Conservation (phyloP, 495 filamentous ascomycete genomes). For the Wilcoxina mikolae region DNA sequence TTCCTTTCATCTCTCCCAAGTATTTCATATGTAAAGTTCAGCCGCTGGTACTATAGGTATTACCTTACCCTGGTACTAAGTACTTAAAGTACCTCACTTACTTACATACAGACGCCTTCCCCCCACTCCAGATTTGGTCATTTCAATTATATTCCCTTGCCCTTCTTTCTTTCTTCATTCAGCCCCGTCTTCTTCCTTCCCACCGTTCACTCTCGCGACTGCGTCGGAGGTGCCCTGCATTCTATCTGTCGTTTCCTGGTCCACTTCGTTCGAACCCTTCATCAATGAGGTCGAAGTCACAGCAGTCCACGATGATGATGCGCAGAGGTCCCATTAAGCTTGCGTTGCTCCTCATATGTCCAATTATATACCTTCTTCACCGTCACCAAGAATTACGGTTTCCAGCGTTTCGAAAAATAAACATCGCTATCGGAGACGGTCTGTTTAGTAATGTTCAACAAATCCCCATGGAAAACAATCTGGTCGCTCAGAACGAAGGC, state of each 20-base stretch:
- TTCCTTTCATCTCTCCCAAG: too few species aligned
- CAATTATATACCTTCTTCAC: conserved; percentile 4
- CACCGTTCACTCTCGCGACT: not conserved
- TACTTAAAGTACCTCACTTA: too few species aligned
- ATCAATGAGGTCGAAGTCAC: too few species aligned
- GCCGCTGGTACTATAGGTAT: too few species aligned
- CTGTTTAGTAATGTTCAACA: not conserved
- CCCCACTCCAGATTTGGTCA: too few species aligned
- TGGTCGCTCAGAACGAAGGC: conserved; percentile 6
- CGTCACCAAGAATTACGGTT: not conserved
- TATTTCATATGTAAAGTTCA: too few species aligned
- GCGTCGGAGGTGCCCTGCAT: not conserved
- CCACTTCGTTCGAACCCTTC: not conserved
- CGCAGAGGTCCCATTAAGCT: not conserved
- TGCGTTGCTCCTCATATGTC: not conserved
- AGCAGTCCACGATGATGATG: not conserved
- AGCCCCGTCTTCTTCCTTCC: not conserved
- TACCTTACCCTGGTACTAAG: too few species aligned
- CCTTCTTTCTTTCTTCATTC: too few species aligned
- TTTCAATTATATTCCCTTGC: too few species aligned
- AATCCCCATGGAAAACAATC: not conserved
- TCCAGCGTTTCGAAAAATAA: not conserved
- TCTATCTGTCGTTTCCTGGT: not conserved
- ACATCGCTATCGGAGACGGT: not conserved
- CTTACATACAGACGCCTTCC: too few species aligned